These are phyloP conservation scores for Botrytis deweyae DNA, from an alignment of 2,329 filamentous ascomycete species.

Conservation along the genomic window DNA sequence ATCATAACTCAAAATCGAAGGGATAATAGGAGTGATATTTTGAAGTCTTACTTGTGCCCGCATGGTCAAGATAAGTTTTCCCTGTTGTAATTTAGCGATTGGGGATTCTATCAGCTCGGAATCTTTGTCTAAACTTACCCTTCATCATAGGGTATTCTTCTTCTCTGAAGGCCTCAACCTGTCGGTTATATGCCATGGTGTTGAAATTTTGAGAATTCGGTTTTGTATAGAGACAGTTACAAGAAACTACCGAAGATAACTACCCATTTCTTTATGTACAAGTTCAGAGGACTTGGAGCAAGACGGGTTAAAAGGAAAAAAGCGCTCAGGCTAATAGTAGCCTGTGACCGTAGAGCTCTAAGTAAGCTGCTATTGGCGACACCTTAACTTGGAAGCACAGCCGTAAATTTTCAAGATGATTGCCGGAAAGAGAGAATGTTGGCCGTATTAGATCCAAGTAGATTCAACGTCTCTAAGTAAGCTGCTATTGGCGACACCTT, in stretches of 20 bases:
- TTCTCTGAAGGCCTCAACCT: constrained; percentile 57
- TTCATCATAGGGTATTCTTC: constrained; percentile 66
- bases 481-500: neutral
- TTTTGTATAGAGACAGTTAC: neutral
- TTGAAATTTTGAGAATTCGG: neutral
- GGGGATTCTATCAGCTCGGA: constrained; percentile 14
- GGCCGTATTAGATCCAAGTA: constrained; percentile 11
- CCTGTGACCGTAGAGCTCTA: constrained; percentile 10
- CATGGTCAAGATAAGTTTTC: constrained; percentile 85
- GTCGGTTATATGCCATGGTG: constrained; percentile 51
- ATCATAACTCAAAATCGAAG: neutral
- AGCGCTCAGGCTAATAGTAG: constrained; percentile 21
- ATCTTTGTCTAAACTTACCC: constrained; percentile 45
- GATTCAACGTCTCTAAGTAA: constrained; percentile 13
- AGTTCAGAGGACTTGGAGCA: neutral
- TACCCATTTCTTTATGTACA: constrained; percentile 16
- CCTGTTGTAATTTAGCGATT: constrained; percentile 47
- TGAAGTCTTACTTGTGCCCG: constrained; percentile 59
- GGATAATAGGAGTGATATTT: neutral
- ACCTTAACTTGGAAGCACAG: constrained; percentile 5
- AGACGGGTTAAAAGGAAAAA: constrained; percentile 10
- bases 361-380: constrained; percentile 6
- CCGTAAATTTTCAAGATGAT: constrained; percentile 7
- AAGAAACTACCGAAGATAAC: neutral
- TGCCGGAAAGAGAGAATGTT: constrained; percentile 7